Evolutionary conservation across 2,329 filamentous ascomycete genomes (phyloP).

Genomic region (Aspergillus oerlinghausenensis): DNA sequence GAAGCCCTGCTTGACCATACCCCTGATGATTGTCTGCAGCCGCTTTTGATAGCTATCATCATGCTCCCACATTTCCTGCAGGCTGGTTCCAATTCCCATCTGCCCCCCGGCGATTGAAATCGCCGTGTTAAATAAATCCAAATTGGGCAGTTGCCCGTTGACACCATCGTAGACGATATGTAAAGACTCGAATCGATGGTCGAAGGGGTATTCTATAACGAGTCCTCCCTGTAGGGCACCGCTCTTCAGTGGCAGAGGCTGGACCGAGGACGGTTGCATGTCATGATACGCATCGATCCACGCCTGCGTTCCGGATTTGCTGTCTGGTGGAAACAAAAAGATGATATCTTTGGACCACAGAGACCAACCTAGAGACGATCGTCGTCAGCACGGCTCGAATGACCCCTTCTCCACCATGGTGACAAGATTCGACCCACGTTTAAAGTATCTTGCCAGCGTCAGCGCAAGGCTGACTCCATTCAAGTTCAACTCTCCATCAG

Average conservation of each 20-base stretch:
- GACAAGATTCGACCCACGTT: conserved; percentile 49
- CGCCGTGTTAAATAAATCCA: conserved; percentile 93
- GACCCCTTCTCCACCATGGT: not conserved
- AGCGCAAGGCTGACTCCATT: conserved; percentile 83
- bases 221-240: conserved; percentile 89
- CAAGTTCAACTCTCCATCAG: conserved; percentile 71
- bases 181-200: conserved; percentile 77
- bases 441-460: conserved; percentile 90
- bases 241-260: conserved; percentile 79
- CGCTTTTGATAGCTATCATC: conserved; percentile 74
- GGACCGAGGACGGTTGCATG: conserved; percentile 67
- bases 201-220: conserved; percentile 87
- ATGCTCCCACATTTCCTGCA: conserved; percentile 82
- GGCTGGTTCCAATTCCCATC: conserved; percentile 78
- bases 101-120: conserved; percentile 82
- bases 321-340: conserved; percentile 82
- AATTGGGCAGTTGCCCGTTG: conserved; percentile 91
- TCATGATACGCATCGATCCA: conserved; percentile 99
- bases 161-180: conserved; percentile 93
- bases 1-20: conserved; percentile 87
- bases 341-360: conserved; percentile 99
- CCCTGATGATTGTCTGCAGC: conserved; percentile 80
- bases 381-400: conserved; percentile 10
- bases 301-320: conserved; percentile 82
- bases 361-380: conserved; percentile 65